Evolutionary conservation across 2,329 filamentous ascomycete species (phyloP), one percentile per base, ranked within the genome.

Genomic region (Blastomyces gilchristii): DNA sequence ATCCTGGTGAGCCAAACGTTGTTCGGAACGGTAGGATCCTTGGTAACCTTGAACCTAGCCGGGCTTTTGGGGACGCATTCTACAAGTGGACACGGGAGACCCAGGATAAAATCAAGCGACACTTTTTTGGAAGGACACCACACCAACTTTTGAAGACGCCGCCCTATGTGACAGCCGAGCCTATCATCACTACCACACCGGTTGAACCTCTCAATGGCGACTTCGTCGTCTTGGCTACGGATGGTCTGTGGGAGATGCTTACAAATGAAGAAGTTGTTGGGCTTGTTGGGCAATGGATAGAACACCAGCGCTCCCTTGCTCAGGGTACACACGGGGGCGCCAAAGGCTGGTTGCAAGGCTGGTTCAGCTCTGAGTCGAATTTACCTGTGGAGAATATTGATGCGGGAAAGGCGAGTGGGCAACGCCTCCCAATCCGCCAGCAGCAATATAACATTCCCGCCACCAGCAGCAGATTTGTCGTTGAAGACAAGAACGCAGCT

Each of bases 171-270:
- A 99, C 94, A 3, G 94, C 94, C 1, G 95, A 99, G 76, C 94
- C 94, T 2, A 83, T 97, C 28, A 85, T 99, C 61, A 97, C 93
- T 0, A 96, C 91, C 0, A 97, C 93, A 56, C 88, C 94, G 74
- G 87, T 99, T 61, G 83, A 93, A 69, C 94, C 94, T 0, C 85
- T 90, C 62, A 90, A 90, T 66, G 92, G 93, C 56, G 94, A 99
- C 73, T 99, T 99, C 70, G 82, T 99, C 14, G 93, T 99, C 65
- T 87, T 99, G 81, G 94, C 94, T 28, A 97, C 94, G 0, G 94
- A 99, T 73, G 94, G 94, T 3, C 82, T 99, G 0, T 99, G 94
- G 94, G 94, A 99, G 77, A 97, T 97, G 94, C 82, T 99, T 65
- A 97, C 91, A 58, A 99, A 97, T 71, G 94, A 99, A 73, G 94